phyloP scores from a whole-genome alignment of 495 filamentous ascomycete species.

The Viridothelium virens region DNA sequence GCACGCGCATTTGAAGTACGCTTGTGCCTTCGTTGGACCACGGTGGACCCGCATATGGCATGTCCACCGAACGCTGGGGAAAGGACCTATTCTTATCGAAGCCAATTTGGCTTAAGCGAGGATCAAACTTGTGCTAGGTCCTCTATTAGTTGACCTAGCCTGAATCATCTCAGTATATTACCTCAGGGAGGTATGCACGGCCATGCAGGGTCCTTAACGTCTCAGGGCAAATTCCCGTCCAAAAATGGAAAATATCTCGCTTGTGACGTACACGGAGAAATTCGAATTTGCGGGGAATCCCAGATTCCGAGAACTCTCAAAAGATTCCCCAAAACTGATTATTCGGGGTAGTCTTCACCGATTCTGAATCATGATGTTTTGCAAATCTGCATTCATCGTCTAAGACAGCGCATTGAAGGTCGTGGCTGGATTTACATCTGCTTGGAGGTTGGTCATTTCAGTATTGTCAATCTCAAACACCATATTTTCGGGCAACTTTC shows the following conservation, averaged over 20 bases:
- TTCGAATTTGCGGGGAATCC: conserved; percentile 2
- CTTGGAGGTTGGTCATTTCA: background rate
- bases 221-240: no score
- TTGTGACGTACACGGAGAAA: conserved; percentile 8
- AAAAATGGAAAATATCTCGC: no score
- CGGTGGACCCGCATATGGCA: no score
- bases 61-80: no score
- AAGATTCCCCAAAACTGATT: background rate
- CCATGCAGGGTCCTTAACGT: no score
- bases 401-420: background rate
- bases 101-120: no score
- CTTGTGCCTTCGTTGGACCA: no score
- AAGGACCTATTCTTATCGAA: no score
- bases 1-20: no score
- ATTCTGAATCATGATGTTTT: background rate
- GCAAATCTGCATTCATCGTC: background rate
- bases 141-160: background rate
- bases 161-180: no score
- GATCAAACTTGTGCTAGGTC: no score
- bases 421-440: background rate
- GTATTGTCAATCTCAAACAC: background rate
- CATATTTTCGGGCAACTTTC: background rate
- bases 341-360: background rate
- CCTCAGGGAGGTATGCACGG: no score
- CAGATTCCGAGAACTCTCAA: background rate